Conservation (phyloP, 495 filamentous ascomycete genomes). For the Tetracladium marchalianum region DNA sequence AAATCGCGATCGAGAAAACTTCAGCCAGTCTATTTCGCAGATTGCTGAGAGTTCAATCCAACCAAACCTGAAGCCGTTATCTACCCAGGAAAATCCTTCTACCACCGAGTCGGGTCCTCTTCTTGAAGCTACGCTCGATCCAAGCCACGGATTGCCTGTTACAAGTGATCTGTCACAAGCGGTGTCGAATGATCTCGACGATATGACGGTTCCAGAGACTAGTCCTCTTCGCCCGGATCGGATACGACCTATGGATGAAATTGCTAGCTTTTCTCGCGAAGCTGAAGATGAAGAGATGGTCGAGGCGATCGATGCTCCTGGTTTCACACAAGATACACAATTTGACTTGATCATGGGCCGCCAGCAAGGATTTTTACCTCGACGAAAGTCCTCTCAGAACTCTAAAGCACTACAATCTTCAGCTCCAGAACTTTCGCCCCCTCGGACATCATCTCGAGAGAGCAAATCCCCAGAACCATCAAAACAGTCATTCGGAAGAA, state of each 20-base stretch:
- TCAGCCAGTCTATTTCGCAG: too few relatives aligned
- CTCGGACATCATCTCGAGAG: too few relatives aligned
- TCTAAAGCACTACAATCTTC: too few relatives aligned
- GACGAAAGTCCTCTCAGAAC: too few relatives aligned
- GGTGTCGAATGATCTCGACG: neutral
- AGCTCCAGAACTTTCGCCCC: too few relatives aligned
- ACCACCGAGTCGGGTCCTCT: neutral
- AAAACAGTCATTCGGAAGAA: too few relatives aligned
- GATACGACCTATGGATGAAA: conserved; percentile 13
- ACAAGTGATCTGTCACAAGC: too few relatives aligned
- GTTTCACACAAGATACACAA: conserved; percentile 15
- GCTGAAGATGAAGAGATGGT: conserved; percentile 1
- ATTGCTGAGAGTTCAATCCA: too few relatives aligned
- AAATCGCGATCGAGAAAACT: too few relatives aligned
- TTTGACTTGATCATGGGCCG: conserved; percentile 9
- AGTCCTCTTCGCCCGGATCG: conserved; percentile 9
- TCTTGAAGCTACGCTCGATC: neutral
- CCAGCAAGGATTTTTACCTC: too few relatives aligned
- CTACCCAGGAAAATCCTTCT: neutral
- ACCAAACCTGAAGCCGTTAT: too few relatives aligned
- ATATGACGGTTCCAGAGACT: conserved; percentile 13
- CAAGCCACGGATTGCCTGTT: neutral
- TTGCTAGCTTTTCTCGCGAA: conserved; percentile 11
- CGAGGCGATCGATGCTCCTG: conserved; percentile 1
- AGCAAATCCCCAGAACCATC: too few relatives aligned